Evolutionary conservation across 2,329 filamentous ascomycete species (phyloP), one percentile per base, ranked within the genome.

Genomic region (Colletotrichum tofieldiae): DNA sequence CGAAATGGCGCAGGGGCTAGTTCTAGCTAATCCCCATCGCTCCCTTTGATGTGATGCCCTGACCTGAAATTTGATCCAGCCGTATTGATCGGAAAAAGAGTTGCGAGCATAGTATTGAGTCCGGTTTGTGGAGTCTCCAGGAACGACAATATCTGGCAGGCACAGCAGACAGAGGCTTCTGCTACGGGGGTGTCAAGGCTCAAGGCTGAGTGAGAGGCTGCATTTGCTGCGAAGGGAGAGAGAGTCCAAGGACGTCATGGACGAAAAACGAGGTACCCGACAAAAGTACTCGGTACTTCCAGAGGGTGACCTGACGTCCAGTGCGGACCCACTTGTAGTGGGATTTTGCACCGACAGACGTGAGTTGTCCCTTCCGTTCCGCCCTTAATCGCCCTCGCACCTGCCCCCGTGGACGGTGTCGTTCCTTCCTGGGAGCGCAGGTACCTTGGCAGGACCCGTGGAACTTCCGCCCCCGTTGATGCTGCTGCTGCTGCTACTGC

Each of bases 311-410:
- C 39, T 74, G 73, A 75, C 63, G 73, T 75, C 62, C 73, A 71
- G 56, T 60, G 49, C 18, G 64, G 73, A 73, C 73, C 73, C 73
- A 75, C 73, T 72, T 71, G 73, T 66, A 73, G 73, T 75, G 63
- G 71, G 71, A 75, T 74, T 74, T 74, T 74, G 63, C 73, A 75
- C 72, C 73, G 67, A 72, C 71, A 73, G 67, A 70, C 61, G 67
- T 71, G 73, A 73, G 60, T 54, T 71, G 67, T 67, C 67, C 71
- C 70, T 71, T 74, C 72, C 73, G 71, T 72, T 72, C 72, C 73
- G 71, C 67, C 61, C 64, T 71, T 71, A 41, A 37, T 71, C 49
- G 61, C 67, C 71, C 68, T 73, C 67, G 60, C 67, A 45, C 67
- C 51, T 65, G 45, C 67, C 60, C 66, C 70, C 62, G 67, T 60